Conservation (phyloP, 148 eudicot genomes). For the Chenopodium berlandieri region DNA sequence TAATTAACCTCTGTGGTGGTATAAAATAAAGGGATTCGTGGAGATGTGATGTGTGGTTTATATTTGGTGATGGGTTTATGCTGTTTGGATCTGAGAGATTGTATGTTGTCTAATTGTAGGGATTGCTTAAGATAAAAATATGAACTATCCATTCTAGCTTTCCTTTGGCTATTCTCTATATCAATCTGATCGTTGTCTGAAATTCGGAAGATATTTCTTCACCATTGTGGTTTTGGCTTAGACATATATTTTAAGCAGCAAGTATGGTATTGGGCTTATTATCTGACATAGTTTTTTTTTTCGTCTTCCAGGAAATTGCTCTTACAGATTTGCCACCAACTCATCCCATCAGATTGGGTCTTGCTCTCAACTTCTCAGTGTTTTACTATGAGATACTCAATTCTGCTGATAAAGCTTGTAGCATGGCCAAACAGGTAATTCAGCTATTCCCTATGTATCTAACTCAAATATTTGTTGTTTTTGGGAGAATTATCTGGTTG, state of each 20-base stretch:
- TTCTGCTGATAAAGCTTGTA: constrained; percentile 49
- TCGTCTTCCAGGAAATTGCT: constrained; percentile 41
- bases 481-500: background rate
- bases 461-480: background rate
- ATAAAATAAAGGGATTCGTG: background rate
- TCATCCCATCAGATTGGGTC: constrained; percentile 52
- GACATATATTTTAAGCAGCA: background rate
- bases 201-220: background rate
- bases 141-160: background rate
- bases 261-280: background rate
- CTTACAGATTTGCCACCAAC: constrained; percentile 40
- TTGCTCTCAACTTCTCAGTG: constrained; percentile 55
- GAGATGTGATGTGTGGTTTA: background rate
- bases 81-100: background rate
- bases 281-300: background rate
- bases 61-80: background rate
- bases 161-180: background rate
- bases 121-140: background rate
- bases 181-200: background rate
- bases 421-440: constrained; percentile 48
- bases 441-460: background rate
- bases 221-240: background rate
- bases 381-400: constrained; percentile 54
- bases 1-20: background rate
- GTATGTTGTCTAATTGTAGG: background rate